phyloP scores from a whole-genome alignment of 331 rosid genomes.

The Spiraea crenata region DNA sequence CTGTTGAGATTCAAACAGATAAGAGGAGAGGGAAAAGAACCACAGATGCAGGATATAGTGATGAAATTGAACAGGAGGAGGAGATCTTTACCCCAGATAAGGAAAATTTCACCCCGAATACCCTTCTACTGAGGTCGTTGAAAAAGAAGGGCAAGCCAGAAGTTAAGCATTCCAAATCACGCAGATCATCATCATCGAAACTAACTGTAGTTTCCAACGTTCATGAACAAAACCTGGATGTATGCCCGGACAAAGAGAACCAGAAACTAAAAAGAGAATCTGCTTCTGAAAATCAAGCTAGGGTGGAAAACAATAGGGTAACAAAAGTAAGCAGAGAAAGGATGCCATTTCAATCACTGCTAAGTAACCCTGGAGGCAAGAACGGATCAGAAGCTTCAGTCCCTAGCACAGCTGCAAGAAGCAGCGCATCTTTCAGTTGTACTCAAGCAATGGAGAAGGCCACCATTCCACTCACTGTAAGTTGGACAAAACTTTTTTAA shows the following conservation, averaged over 20 bases:
- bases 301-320: constrained; percentile 29
- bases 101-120: constrained; percentile 63
- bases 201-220: constrained; percentile 24
- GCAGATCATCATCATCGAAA: constrained; percentile 31
- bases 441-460: constrained; percentile 29
- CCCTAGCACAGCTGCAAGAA: constrained; percentile 37
- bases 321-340: constrained; percentile 38
- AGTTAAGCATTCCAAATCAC: constrained; percentile 33
- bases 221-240: constrained; percentile 28
- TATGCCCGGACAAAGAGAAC: constrained; percentile 47
- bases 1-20: constrained; percentile 44
- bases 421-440: constrained; percentile 22
- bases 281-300: constrained; percentile 26
- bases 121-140: constrained; percentile 39
- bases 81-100: constrained; percentile 58
- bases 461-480: constrained; percentile 34
- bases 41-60: constrained; percentile 20
- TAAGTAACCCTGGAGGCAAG: constrained; percentile 28
- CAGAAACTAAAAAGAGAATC: constrained; percentile 34
- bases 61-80: constrained; percentile 40
- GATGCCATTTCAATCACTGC: constrained; percentile 59
- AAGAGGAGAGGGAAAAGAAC: constrained; percentile 28
- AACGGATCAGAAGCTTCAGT: constrained; percentile 23
- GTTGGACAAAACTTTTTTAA: constrained; percentile 25
- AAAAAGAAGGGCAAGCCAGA: constrained; percentile 44